Conservation (phyloP, 495 filamentous ascomycete genomes). For the Viridothelium virens region DNA sequence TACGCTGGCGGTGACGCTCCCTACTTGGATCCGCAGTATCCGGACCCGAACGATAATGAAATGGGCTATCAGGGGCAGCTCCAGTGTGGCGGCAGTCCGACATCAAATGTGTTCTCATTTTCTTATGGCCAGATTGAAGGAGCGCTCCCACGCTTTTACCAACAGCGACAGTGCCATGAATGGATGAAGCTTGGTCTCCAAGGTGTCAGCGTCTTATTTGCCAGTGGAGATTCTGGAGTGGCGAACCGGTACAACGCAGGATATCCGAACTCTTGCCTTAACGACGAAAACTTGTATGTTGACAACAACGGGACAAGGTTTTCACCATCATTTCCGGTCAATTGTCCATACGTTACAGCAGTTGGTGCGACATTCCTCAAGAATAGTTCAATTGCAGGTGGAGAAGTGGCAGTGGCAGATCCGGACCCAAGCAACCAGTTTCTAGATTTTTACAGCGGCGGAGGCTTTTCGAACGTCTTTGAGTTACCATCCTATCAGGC, state of each 20-base stretch:
- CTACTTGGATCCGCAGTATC: conserved; percentile 19
- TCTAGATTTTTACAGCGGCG: conserved; percentile 36
- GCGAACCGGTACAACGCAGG: conserved; percentile 22
- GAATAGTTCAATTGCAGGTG: conserved; percentile 16
- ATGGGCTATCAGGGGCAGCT: conserved; percentile 27
- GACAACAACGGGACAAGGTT: conserved; percentile 34
- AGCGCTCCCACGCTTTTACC: conserved; percentile 21
- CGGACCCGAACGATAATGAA: conserved; percentile 17
- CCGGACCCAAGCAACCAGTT: conserved; percentile 34
- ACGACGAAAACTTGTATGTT: conserved; percentile 21
- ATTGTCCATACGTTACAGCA: conserved; percentile 47
- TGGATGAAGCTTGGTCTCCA: conserved; percentile 23
- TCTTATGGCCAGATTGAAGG: conserved; percentile 22
- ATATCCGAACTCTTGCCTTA: conserved; percentile 34
- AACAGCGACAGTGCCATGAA: conserved; percentile 20
- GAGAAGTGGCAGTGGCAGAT: conserved; percentile 27
- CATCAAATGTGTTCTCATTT: conserved; percentile 17
- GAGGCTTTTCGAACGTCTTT: conserved; percentile 64
- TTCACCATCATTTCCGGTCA: conserved; percentile 43
- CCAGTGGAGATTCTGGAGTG: conserved; percentile 19
- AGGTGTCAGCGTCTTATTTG: conserved; percentile 21
- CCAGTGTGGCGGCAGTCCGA: conserved; percentile 34
- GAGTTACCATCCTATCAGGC: conserved; percentile 50
- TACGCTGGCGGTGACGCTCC: conserved; percentile 19
- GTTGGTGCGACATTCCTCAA: conserved; percentile 37